Conservation (phyloP, 495 filamentous ascomycete genomes). For the Aspergillus campestris region DNA sequence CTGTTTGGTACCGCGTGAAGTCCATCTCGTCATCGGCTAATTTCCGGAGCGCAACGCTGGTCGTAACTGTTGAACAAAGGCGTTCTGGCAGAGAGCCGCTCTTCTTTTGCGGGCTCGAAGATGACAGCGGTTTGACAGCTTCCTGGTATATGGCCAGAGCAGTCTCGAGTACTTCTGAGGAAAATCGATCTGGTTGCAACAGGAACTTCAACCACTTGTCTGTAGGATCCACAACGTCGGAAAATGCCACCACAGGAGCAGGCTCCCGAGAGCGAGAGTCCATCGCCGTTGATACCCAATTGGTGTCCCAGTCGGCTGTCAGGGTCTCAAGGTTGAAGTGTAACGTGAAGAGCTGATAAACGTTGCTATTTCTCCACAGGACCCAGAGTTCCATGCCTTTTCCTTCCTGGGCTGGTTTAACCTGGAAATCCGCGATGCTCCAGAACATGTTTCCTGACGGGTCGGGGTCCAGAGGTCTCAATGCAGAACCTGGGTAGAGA, state of each 20-base stretch:
- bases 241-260: constrained; percentile 45
- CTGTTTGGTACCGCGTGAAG: constrained; percentile 58
- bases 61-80: constrained; percentile 60
- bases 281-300: constrained; percentile 65
- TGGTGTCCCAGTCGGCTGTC: constrained; percentile 49
- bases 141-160: constrained; percentile 67
- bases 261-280: constrained; percentile 49
- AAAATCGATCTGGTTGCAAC: constrained; percentile 72
- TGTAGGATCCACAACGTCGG: constrained; percentile 51
- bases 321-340: constrained; percentile 46
- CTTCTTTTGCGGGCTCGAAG: constrained; percentile 26
- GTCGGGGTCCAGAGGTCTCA: constrained; percentile 63
- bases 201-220: constrained; percentile 53
- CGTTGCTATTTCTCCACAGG: constrained; percentile 76
- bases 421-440: constrained; percentile 78
- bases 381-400: constrained; percentile 68
- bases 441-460: constrained; percentile 67
- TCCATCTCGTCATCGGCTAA: constrained; percentile 58
- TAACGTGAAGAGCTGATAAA: constrained; percentile 63
- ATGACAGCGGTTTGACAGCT: constrained; percentile 37
- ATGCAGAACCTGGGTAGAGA: constrained; percentile 48
- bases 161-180: constrained; percentile 69
- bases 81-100: constrained; percentile 52
- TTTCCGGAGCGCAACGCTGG: constrained; percentile 52
- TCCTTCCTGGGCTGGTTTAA: constrained; percentile 45